Conservation (phyloP, 164 flowering plant species). For the Tetracentron sinense region DNA sequence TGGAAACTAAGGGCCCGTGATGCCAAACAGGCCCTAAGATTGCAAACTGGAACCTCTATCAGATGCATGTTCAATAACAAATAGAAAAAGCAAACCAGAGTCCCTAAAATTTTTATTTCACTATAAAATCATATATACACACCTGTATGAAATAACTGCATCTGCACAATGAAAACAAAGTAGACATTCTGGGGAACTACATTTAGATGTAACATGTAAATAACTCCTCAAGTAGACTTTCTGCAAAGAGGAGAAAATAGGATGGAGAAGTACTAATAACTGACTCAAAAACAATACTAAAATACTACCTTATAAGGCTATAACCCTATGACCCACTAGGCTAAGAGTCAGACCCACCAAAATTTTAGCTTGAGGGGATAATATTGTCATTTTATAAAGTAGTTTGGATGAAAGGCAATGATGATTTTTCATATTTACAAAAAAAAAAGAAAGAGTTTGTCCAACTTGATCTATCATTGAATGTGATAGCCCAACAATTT, state of each 20-base stretch:
- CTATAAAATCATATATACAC: conserved; percentile 7
- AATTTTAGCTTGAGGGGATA: neutral
- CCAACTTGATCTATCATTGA: too few species aligned
- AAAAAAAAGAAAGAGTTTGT: too few species aligned
- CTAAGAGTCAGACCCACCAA: neutral
- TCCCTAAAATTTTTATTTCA: neutral
- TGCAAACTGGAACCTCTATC: neutral
- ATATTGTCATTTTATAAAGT: neutral
- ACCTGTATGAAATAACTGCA: conserved; percentile 12
- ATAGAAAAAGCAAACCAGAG: neutral
- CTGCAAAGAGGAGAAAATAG: conserved; percentile 10
- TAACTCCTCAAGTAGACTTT: neutral
- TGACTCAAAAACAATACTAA: conserved; percentile 18
- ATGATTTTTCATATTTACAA: too few species aligned
- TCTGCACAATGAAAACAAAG: conserved; percentile 7
- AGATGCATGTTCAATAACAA: neutral
- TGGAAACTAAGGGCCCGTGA: too few species aligned
- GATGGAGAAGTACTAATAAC: conserved; percentile 11
- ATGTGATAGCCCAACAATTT: too few species aligned
- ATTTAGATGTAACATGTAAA: conserved; percentile 1
- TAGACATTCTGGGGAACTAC: conserved; percentile 3
- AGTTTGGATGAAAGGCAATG: too few species aligned
- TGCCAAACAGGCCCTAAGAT: too few species aligned
- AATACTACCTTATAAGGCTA: conserved; percentile 13
- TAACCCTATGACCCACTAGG: neutral